Percentiles rank a stretch among this genome's conserved stretches.
Evolutionary conservation across 345 rosid genomes (phyloP).

Genomic region (Aquilaria sinensis): DNA sequence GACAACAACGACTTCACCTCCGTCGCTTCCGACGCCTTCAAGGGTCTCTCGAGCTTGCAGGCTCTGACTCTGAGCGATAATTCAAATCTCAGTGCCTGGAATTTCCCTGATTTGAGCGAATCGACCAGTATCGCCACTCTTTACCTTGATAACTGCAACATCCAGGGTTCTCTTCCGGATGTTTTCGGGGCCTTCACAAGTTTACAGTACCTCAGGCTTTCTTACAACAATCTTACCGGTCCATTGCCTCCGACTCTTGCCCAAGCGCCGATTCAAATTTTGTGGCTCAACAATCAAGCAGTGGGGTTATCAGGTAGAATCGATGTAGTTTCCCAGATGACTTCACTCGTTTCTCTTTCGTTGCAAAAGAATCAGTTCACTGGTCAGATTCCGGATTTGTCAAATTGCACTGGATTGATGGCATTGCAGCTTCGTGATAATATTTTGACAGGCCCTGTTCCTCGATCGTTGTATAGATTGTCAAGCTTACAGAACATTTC

Average conservation of each 20-base stretch:
- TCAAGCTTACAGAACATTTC: constrained; percentile 35
- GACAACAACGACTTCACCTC: constrained; percentile 49
- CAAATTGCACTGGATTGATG: constrained; percentile 36
- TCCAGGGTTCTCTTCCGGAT: constrained; percentile 56
- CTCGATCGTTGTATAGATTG: constrained; percentile 31
- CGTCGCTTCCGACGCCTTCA: constrained; percentile 46
- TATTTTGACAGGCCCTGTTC: constrained; percentile 56
- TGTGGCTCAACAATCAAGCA: constrained; percentile 67
- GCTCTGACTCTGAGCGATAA: constrained; percentile 39
- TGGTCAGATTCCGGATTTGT: constrained; percentile 76
- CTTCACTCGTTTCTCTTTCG: constrained; percentile 51
- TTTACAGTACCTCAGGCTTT: constrained; percentile 44
- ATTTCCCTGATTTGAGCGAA: constrained; percentile 49
- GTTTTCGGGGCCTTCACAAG: constrained; percentile 39
- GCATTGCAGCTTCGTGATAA: constrained; percentile 82
- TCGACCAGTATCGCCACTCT: constrained; percentile 36
- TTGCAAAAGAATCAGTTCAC: constrained; percentile 60
- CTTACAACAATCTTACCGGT: constrained; percentile 75
- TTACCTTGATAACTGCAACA: constrained; percentile 31
- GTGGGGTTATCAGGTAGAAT: constrained; percentile 54
- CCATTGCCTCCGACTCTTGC: constrained; percentile 51
- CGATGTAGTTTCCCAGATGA: constrained; percentile 55
- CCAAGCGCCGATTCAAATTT: constrained; percentile 33
- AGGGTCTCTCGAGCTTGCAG: constrained; percentile 49
- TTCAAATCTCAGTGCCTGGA: constrained; percentile 33